Percentiles rank a stretch among this genome's conserved stretches.
These are phyloP conservation scores for Sistotremastrum niveocremeum DNA, from an alignment of 768 basidiomycete genomes.

Conservation along the genomic window DNA sequence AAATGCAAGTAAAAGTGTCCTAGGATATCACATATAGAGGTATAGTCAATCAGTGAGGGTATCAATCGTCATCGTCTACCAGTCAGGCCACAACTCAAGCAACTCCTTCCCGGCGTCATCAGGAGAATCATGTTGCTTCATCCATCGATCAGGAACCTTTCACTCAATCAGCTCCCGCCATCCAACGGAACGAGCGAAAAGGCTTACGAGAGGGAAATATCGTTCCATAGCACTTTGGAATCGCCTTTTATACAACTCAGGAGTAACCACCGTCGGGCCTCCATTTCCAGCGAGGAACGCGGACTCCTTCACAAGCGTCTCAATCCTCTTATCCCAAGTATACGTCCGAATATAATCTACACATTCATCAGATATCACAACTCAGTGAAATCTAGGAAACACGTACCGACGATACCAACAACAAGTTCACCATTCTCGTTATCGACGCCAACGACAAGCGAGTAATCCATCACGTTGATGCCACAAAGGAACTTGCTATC, in stretches of 20 bases:
- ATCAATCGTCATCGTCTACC: slow-evolving; percentile 11
- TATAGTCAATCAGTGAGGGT: neutral
- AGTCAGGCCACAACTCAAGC: slow-evolving; percentile 27
- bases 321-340: slow-evolving; percentile 97
- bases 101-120: slow-evolving; percentile 50
- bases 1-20: neutral
- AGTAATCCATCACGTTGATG: slow-evolving; percentile 97
- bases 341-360: slow-evolving; percentile 90
- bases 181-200: neutral
- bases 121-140: slow-evolving; percentile 69
- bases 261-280: slow-evolving; percentile 94
- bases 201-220: slow-evolving; percentile 69
- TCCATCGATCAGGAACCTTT: slow-evolving; percentile 82
- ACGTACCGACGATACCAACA: slow-evolving; percentile 89
- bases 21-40: neutral
- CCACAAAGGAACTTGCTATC: slow-evolving; percentile 92
- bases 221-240: slow-evolving; percentile 83
- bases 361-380: neutral
- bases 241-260: slow-evolving; percentile 83
- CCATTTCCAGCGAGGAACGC: slow-evolving; percentile 79
- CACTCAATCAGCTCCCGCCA: neutral
- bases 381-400: neutral
- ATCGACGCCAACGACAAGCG: slow-evolving; percentile 92
- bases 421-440: slow-evolving; percentile 80
- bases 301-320: slow-evolving; percentile 96